phyloP scores from a whole-genome alignment of 352 stramenopile genomes.

The Phytophthora foliorum region DNA sequence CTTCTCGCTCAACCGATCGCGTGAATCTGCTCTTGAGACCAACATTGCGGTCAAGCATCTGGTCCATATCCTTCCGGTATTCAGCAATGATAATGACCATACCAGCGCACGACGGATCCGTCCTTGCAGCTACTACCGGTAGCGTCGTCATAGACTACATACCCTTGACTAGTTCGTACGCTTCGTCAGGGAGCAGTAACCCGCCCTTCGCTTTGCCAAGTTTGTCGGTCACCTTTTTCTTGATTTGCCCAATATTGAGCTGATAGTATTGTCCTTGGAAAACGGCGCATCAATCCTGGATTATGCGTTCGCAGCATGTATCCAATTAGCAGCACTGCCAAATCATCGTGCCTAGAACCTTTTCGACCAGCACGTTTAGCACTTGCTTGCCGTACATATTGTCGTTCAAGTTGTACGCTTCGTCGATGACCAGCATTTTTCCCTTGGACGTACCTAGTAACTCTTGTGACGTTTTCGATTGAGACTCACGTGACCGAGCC shows the following conservation, averaged over 20 bases:
- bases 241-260: conserved; percentile 92
- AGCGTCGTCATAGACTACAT: conserved; percentile 90
- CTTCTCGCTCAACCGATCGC: conserved; percentile 70
- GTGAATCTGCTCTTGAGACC: conserved; percentile 92
- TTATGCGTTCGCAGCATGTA: conserved; percentile 95
- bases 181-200: conserved; percentile 95
- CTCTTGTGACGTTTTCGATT: conserved; percentile 87
- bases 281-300: conserved; percentile 87
- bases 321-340: conserved; percentile 92
- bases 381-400: conserved; percentile 75
- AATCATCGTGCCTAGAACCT: conserved; percentile 93
- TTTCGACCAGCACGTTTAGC: conserved; percentile 92
- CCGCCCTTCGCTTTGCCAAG: conserved; percentile 91
- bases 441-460: conserved; percentile 88
- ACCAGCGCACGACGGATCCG: conserved; percentile 76
- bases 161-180: conserved; percentile 91
- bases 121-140: conserved; percentile 93
- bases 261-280: conserved; percentile 76
- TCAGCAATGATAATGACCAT: conserved; percentile 94
- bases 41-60: conserved; percentile 91
- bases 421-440: conserved; percentile 95
- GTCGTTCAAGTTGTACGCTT: conserved; percentile 93
- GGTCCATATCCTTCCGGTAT: conserved; percentile 90
- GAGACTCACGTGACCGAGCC: too few relatives aligned
- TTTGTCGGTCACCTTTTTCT: conserved; percentile 90